These are phyloP conservation scores for Amaranthus hypochondriacus DNA, from an alignment of 148 eudicot genomes.

Conservation along the genomic window DNA sequence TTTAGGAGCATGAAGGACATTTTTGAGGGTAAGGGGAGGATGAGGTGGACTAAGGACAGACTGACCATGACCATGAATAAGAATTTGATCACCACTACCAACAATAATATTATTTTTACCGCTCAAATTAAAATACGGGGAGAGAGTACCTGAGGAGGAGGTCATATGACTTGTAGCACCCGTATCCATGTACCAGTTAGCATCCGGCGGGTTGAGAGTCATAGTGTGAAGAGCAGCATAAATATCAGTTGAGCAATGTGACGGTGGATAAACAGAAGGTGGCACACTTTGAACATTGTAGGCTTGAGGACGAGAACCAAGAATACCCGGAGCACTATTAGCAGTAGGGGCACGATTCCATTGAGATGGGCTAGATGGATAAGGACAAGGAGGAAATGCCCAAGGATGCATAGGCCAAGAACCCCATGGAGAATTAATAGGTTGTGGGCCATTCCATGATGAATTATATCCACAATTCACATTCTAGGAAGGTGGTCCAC, in stretches of 20 bases:
- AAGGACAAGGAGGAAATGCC: not conserved
- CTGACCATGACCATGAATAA: not conserved
- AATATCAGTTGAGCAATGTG: not conserved
- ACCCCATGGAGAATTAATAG: too few species aligned
- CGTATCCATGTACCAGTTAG: slow-evolving; percentile 3
- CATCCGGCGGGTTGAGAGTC: slow-evolving; percentile 1
- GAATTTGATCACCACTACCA: slow-evolving; percentile 6
- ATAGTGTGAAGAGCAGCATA: not conserved
- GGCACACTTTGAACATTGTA: not conserved
- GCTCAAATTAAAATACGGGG: slow-evolving; percentile 6
- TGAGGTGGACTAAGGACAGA: not conserved
- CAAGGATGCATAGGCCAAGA: not conserved
- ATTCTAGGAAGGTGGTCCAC: too few species aligned
- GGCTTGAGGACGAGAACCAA: not conserved
- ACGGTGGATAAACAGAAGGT: not conserved
- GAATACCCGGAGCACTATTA: not conserved
- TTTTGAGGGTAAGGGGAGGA: too few species aligned
- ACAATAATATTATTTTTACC: not conserved
- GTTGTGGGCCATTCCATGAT: too few species aligned
- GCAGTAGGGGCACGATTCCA: not conserved
- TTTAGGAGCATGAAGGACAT: too few species aligned
- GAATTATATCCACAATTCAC: too few species aligned
- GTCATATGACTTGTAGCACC: slow-evolving; percentile 2
- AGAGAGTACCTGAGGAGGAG: not conserved
- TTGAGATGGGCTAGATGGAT: not conserved